Percentiles rank a stretch among this genome's conserved stretches.
These are phyloP conservation scores for Apiospora malaysiana DNA, from an alignment of 2,329 filamentous ascomycete genomes.

Conservation along the genomic window DNA sequence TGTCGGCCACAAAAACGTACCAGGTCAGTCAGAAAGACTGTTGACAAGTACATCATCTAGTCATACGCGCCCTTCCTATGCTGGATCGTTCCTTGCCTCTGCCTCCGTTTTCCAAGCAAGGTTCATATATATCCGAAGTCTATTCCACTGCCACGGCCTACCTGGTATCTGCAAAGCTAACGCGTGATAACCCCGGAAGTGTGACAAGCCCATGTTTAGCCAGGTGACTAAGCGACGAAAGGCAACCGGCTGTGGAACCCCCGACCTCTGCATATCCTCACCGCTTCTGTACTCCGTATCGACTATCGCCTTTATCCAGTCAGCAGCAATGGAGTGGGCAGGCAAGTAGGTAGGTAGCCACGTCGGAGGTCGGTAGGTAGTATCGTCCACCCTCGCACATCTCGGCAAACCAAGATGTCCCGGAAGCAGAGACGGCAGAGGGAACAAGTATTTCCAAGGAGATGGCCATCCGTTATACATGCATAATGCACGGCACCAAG, in stretches of 20 bases:
- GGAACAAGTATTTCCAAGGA: background rate
- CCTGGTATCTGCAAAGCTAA: constrained; percentile 3
- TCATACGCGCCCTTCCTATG: background rate
- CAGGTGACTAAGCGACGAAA: background rate
- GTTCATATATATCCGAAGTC: background rate
- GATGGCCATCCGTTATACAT: background rate
- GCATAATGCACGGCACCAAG: constrained; percentile 1
- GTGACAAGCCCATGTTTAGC: background rate
- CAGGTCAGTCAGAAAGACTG: background rate
- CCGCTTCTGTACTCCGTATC: constrained; percentile 1
- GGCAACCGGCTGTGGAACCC: background rate
- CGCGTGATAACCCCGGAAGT: background rate
- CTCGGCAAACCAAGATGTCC: background rate
- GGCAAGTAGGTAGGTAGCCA: no score
- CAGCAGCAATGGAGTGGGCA: background rate
- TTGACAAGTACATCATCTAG: no score
- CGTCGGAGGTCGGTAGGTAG: background rate
- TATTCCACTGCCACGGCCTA: background rate
- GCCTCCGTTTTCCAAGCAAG: background rate
- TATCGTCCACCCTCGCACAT: background rate
- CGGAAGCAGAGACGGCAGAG: background rate
- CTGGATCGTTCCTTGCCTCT: background rate
- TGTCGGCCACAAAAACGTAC: background rate
- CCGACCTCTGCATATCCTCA: constrained; percentile 6
- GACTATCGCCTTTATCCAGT: background rate